Base-by-base conservation (phyloP, 2,329 filamentous ascomycete species). In the Scytalidium lignicola region DNA sequence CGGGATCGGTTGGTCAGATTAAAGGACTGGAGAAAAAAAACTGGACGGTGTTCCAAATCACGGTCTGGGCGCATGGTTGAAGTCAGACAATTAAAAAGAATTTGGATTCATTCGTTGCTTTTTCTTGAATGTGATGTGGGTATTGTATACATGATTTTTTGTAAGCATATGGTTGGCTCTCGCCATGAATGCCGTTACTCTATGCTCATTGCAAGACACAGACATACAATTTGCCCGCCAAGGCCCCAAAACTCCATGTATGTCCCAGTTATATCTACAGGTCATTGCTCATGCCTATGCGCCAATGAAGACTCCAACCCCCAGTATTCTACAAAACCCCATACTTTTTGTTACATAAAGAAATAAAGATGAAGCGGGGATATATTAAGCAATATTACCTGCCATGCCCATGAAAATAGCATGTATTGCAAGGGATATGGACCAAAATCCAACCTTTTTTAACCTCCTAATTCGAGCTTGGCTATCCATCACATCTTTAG, bases 391-490 rank as follows among this genome's bases (percentile, higher is more conserved):
- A 52, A 84, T 72, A 56, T 90, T 93, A 15, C 92, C 92, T 3
- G 91, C 92, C 76, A 97, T 87, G 9, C 93, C 93, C 72, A 97
- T 86, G 64, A 97, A 93, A 29, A 99, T 78, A 2, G 92, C 93
- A 65, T 99, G 93, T 7, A 92, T 88, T 6, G 92, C 89, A 50
- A 99, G 74, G 59, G 92, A 91, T 49, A 97, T 76, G 2, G 90
- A 96, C 93, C 93, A 99, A 61, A 97, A 85, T 26, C 93, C 93
- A 22, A 96, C 93, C 70, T 97, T 96, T 67, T 91, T 95, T 65
- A 99, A 86, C 41, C 93, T 79, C 45, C 92, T 79, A 58, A 90
- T 86, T 46, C 90, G 83, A 57, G 86, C 88, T 66, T 95, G 86
- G 60, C 93, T 87, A 68, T 96, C 87, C 54, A 90, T 85, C 26